Evolutionary conservation across 2,329 filamentous ascomycete genomes (phyloP).

Genomic region (Acrodontium crateriforme): DNA sequence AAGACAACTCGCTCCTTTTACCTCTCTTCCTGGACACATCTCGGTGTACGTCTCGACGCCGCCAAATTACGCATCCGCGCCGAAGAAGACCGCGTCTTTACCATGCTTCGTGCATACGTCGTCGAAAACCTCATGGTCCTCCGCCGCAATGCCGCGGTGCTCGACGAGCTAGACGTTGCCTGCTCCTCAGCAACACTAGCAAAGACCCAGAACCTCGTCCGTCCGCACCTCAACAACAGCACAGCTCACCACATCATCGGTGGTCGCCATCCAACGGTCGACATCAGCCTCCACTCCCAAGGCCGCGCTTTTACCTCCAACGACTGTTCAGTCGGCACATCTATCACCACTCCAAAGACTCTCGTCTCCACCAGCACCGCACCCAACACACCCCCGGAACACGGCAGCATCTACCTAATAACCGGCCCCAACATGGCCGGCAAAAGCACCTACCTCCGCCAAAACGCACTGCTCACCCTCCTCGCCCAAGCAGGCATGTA

Average conservation of each 20-base stretch:
- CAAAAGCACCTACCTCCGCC: conserved; percentile 89
- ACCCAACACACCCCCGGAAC: too few species aligned
- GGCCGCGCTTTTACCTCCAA: conserved; percentile 75
- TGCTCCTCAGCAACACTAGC: conserved; percentile 76
- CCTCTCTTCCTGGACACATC: conserved; percentile 64
- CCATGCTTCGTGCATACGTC: conserved; percentile 58
- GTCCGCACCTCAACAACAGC: conserved; percentile 54
- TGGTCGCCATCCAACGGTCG: conserved; percentile 85
- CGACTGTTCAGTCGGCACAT: conserved; percentile 67
- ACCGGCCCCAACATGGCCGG: conserved; percentile 96
- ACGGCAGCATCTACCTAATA: conserved; percentile 54
- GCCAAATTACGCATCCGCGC: conserved; percentile 61
- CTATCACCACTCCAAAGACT: conserved; percentile 32
- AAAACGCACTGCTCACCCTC: conserved; percentile 89
- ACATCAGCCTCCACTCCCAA: conserved; percentile 63
- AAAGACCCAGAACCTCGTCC: conserved; percentile 54
- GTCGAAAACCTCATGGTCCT: conserved; percentile 73
- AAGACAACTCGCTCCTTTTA: conserved; percentile 79
- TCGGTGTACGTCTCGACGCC: conserved; percentile 70
- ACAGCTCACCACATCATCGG: conserved; percentile 63
- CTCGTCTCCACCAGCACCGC: too few species aligned
- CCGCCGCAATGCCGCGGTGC: conserved; percentile 74
- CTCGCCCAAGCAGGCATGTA: conserved; percentile 87
- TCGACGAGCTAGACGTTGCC: conserved; percentile 86
- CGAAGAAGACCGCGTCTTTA: conserved; percentile 74